phyloP scores from a whole-genome alignment of 2,329 filamentous ascomycete genomes.

The Acarospora socialis region DNA sequence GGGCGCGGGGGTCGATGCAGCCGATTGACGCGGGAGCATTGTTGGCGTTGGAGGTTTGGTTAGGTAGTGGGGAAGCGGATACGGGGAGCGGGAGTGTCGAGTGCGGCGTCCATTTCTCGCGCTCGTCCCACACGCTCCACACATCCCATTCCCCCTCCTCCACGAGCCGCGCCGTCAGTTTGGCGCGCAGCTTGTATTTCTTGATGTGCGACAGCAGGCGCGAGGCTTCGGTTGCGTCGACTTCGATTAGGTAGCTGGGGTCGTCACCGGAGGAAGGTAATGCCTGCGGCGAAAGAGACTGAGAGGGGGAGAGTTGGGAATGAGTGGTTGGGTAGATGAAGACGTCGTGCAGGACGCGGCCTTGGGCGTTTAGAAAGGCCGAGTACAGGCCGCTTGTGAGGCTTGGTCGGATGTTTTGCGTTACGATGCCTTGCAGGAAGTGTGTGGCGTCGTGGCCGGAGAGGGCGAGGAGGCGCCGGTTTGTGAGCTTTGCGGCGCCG shows the following conservation, averaged over 20 bases:
- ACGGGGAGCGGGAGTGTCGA: too few species aligned
- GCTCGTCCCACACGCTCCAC: conserved; percentile 61
- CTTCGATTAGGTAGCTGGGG: conserved; percentile 60
- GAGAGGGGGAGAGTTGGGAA: conserved; percentile 10
- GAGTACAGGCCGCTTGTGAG: conserved; percentile 50
- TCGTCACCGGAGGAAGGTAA: too few species aligned
- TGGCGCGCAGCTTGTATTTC: conserved; percentile 73
- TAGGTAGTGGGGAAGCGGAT: too few species aligned
- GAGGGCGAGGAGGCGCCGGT: conserved; percentile 65
- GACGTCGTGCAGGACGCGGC: conserved; percentile 74
- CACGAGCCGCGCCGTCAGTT: conserved; percentile 55
- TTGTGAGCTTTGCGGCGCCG: conserved; percentile 43
- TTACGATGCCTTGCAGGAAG: conserved; percentile 81
- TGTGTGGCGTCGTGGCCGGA: conserved; percentile 64
- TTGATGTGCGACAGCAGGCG: conserved; percentile 57
- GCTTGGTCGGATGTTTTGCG: conserved; percentile 46
- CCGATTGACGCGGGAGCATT: too few species aligned
- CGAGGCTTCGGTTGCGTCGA: conserved; percentile 53
- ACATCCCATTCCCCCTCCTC: conserved; percentile 50
- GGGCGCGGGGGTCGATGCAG: conserved; percentile 37
- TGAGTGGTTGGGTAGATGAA: conserved; percentile 61
- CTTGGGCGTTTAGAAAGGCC: conserved; percentile 73
- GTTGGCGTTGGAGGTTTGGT: too few species aligned
- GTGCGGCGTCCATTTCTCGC: too few species aligned
- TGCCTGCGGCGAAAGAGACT: too few species aligned